phyloP scores from a whole-genome alignment of 768 basidiomycete species.

The Pleurotus platypus region DNA sequence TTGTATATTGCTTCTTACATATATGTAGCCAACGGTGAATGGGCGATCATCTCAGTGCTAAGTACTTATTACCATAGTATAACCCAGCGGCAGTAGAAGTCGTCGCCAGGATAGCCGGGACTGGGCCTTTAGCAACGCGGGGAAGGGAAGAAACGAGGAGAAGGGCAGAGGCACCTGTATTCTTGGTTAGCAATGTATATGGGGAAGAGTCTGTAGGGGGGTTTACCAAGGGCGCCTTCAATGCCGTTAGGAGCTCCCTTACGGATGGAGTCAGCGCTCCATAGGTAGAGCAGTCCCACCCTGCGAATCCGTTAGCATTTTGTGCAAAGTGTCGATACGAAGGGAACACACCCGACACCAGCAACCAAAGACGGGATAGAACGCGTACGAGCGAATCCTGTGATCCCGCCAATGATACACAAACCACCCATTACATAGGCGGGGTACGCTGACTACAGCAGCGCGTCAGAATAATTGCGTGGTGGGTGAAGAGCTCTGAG shows the following conservation, averaged over 20 bases:
- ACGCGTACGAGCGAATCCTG: slow-evolving; percentile 67
- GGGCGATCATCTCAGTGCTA: slow-evolving; percentile 28
- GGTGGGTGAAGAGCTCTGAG: too few relatives aligned
- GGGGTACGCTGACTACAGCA: slow-evolving; percentile 70
- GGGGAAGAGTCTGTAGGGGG: not conserved
- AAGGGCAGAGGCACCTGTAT: slow-evolving; percentile 74
- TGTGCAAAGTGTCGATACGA: not conserved
- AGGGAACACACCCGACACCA: slow-evolving; percentile 60
- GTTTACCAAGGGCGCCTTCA: slow-evolving; percentile 72
- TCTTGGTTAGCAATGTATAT: not conserved
- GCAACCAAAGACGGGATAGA: slow-evolving; percentile 83
- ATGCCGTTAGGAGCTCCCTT: slow-evolving; percentile 72
- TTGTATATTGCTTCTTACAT: too few relatives aligned
- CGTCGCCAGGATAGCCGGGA: slow-evolving; percentile 59
- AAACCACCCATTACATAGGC: slow-evolving; percentile 74
- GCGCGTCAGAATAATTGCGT: too few relatives aligned
- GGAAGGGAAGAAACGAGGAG: slow-evolving; percentile 74
- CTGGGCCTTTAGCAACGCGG: slow-evolving; percentile 68
- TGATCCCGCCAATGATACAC: slow-evolving; percentile 74
- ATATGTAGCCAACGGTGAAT: too few relatives aligned
- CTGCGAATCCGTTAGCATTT: slow-evolving; percentile 27
- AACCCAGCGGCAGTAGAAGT: slow-evolving; percentile 57
- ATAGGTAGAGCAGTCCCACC: slow-evolving; percentile 76
- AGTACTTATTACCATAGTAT: slow-evolving; percentile 67
- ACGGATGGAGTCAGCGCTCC: slow-evolving; percentile 73